phyloP scores from a whole-genome alignment of 257 asterid genomes.

The Solanum etuberosum region DNA sequence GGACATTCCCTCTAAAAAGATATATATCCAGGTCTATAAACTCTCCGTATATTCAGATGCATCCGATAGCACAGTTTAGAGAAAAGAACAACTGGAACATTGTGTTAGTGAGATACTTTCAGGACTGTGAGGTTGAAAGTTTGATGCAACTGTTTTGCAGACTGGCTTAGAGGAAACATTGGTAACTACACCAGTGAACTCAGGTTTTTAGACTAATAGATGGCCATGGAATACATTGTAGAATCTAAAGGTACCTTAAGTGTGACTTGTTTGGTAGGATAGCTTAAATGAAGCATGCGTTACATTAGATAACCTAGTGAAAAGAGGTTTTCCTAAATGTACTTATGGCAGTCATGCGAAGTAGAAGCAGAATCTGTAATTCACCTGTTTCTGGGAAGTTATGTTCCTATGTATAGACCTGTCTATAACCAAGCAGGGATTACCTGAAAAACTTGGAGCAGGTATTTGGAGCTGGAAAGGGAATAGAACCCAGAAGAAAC shows the following conservation, averaged over 20 bases:
- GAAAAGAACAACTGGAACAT: neutral
- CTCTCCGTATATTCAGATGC: neutral
- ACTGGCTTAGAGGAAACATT: neutral
- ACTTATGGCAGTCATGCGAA: neutral
- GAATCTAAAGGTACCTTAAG: neutral
- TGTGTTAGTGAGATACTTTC: neutral
- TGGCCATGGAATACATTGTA: neutral
- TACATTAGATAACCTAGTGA: neutral
- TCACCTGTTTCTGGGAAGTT: neutral
- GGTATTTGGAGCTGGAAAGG: neutral
- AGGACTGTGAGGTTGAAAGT: neutral
- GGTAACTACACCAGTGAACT: neutral
- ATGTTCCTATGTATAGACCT: neutral
- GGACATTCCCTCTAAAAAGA: neutral
- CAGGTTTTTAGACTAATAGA: neutral
- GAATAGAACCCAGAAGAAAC: neutral
- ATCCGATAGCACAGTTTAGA: neutral
- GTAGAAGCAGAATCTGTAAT: neutral
- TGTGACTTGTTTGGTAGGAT: neutral
- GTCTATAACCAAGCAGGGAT: neutral
- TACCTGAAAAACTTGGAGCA: neutral
- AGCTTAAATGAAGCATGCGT: neutral
- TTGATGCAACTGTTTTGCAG: neutral
- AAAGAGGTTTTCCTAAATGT: neutral
- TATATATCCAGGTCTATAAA: neutral